Base-by-base conservation (phyloP, 495 filamentous ascomycete species). In the Lasiosphaeria hispida region DNA sequence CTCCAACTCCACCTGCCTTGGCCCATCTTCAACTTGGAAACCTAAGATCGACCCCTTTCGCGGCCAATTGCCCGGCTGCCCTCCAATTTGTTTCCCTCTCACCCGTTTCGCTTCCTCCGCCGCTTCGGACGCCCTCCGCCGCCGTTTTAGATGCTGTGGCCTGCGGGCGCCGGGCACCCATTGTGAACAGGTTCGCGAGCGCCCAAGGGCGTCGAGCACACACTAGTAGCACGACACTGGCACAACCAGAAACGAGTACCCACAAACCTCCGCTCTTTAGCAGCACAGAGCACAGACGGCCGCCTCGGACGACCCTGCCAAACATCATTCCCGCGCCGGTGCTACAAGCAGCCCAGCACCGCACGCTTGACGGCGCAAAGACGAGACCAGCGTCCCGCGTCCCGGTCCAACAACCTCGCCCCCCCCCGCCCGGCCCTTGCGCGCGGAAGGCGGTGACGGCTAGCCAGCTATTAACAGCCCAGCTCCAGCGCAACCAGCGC, bases 391-490 rank as follows among this genome's bases (percentile, higher is more conserved):
- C 10, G 36, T 14, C 36, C 34, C 47, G 51, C 44, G 50, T 37
- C 36, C 43, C 45, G 53, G 41, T 49, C 53, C 39, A 40, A 9
- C 15, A 17, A 37, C 13, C 49, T 39, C 33, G 33, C 17, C 23
- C 59, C n/a, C 23, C 11, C 40, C 14, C 36, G 53, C 43, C 43
- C 44, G 47, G 35, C 44, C 45, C 40, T 38, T 33, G 49, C 51
- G 40, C 49, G 9, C 48, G 40, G 55, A 38, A 51, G 55, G 53
- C 50, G 55, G 55, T 55, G 60, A 57, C 59, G 34, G 35, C 53
- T 47, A 4, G 34, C 45, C 45, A 50, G 50, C 41, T 15, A 14
- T 15, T 52, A 19, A 34, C 18, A 39, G 30, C 41, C 37, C 18
- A 47, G 42, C 53, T 42, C 37, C 35, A 14, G 45, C 37, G 36